A percentile compares a stretch with the other conserved stretches of the same genome.
These are phyloP conservation scores for Mycena alexandri DNA, from an alignment of 768 basidiomycete genomes.

Conservation along the genomic window DNA sequence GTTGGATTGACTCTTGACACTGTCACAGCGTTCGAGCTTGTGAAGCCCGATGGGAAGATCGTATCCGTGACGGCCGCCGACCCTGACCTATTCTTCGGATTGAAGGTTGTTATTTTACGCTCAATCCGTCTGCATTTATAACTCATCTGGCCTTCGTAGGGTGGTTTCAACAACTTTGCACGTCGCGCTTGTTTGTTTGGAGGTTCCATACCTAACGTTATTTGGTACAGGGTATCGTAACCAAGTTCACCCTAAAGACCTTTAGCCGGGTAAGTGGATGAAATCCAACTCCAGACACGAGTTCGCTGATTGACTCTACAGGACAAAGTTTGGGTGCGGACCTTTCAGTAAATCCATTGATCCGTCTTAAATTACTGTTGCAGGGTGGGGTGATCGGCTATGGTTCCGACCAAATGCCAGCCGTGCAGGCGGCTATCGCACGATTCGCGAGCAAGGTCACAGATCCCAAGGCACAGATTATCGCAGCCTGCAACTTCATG, in stretches of 20 bases:
- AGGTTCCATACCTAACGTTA: not conserved
- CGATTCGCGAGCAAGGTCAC: conserved; percentile 46
- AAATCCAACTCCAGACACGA: no score
- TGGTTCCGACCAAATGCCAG: not conserved
- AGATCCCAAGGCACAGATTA: conserved; percentile 52
- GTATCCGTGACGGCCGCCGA: conserved; percentile 48
- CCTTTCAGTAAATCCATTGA: conserved; percentile 9
- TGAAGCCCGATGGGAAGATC: conserved; percentile 55
- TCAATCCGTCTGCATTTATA: not conserved
- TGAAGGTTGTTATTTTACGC: conserved; percentile 31
- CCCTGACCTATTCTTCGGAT: conserved; percentile 58
- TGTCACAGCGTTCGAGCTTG: conserved; percentile 54
- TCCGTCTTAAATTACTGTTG: not conserved
- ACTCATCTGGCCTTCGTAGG: conserved; percentile 42
- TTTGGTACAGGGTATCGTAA: conserved; percentile 50
- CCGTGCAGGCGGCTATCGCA: conserved; percentile 40
- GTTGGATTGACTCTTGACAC: conserved; percentile 58
- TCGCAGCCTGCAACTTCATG: conserved; percentile 44
- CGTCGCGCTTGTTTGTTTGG: not conserved
- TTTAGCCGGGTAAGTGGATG: conserved; percentile 1
- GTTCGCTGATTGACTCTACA: conserved; percentile 45
- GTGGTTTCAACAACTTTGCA: conserved; percentile 61
- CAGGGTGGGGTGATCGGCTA: conserved; percentile 52
- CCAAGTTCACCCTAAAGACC: conserved; percentile 55
- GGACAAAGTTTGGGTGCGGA: conserved; percentile 56